These are phyloP conservation scores for Hypoxylon sp. DNA, from an alignment of 2,329 filamentous ascomycete genomes.

Conservation along the genomic window DNA sequence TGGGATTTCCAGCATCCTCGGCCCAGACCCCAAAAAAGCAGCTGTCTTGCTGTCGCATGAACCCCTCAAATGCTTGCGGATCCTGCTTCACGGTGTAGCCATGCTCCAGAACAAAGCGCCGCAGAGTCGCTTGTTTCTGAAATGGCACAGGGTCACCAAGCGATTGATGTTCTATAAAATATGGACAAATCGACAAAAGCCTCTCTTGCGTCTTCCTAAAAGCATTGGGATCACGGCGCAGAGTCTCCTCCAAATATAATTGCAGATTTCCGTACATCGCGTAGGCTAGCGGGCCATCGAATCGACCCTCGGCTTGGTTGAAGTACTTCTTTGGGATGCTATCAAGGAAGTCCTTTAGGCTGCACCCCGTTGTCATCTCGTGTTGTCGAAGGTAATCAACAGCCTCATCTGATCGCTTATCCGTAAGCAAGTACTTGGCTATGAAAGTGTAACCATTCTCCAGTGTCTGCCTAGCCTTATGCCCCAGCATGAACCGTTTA, in stretches of 20 bases:
- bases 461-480: constrained; percentile 3
- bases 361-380: constrained; percentile 25
- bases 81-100: constrained; percentile 18
- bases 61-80: background rate
- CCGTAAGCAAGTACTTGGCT: constrained; percentile 14
- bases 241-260: constrained; percentile 23
- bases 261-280: background rate
- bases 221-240: constrained; percentile 14
- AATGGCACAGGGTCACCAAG: background rate
- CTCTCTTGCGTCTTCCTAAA: constrained; percentile 24
- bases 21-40: background rate
- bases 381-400: background rate
- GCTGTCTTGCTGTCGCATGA: background rate
- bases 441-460: constrained; percentile 35
- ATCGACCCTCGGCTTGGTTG: background rate
- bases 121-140: background rate
- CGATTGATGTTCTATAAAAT: background rate
- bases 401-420: background rate
- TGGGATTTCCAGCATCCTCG: background rate
- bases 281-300: background rate
- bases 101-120: constrained; percentile 15
- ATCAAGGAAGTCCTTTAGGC: constrained; percentile 31
- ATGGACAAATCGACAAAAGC: constrained; percentile 3
- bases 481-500: constrained; percentile 18
- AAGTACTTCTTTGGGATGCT: constrained; percentile 18